Evolutionary conservation across 192 early-diverging fungal genomes (phyloP).

Genomic region (Kickxella alabastrina): DNA sequence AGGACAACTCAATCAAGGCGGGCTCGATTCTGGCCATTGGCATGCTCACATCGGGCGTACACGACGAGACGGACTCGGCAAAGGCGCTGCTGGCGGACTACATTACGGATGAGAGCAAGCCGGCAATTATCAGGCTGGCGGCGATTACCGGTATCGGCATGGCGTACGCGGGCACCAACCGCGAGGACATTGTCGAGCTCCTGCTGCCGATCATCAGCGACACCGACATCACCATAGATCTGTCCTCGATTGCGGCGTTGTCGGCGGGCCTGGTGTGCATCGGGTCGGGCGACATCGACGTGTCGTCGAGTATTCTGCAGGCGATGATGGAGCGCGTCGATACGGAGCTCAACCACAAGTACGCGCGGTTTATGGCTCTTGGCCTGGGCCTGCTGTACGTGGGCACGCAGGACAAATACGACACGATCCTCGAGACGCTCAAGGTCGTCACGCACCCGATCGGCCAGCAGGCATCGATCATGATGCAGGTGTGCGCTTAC

Average conservation of each 20-base stretch:
- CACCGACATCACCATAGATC: slow-evolving; percentile 75
- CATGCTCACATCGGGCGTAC: slow-evolving; percentile 83
- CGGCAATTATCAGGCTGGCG: slow-evolving; percentile 62
- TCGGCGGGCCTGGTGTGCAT: slow-evolving; percentile 92
- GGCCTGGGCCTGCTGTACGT: slow-evolving; percentile 88
- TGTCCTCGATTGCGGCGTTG: slow-evolving; percentile 84
- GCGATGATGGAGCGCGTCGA: slow-evolving; percentile 95
- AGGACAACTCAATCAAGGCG: slow-evolving; percentile 81
- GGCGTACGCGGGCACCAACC: slow-evolving; percentile 88
- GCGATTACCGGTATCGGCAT: slow-evolving; percentile 89
- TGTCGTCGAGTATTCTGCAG: slow-evolving; percentile 86
- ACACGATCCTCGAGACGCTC: slow-evolving; percentile 88
- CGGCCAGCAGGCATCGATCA: slow-evolving; percentile 79
- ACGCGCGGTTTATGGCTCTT: slow-evolving; percentile 88
- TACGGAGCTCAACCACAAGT: slow-evolving; percentile 77
- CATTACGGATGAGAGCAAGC: slow-evolving; percentile 58
- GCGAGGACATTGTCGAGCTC: slow-evolving; percentile 80
- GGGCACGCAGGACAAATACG: slow-evolving; percentile 85
- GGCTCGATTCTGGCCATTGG: slow-evolving; percentile 94
- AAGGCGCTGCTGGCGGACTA: slow-evolving; percentile 84
- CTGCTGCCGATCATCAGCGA: slow-evolving; percentile 81
- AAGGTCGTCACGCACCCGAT: slow-evolving; percentile 93
- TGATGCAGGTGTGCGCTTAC: slow-evolving; percentile 88
- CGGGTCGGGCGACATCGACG: slow-evolving; percentile 84
- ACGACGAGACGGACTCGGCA: slow-evolving; percentile 89